These are phyloP conservation scores for Verticillium isaacii DNA, from an alignment of 2,329 filamentous ascomycete genomes.

Conservation along the genomic window DNA sequence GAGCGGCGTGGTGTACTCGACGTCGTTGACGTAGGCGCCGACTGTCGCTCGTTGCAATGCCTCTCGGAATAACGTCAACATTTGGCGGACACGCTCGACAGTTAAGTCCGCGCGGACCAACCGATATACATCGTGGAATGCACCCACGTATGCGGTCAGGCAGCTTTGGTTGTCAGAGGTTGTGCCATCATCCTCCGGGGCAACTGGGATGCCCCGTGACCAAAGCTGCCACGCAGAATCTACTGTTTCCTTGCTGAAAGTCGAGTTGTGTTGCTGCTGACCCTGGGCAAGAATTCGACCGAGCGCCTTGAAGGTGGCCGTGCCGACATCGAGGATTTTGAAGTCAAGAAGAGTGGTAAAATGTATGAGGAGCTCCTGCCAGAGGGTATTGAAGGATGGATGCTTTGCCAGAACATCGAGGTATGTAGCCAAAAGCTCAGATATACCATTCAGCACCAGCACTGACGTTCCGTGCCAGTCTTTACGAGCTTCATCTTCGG, in stretches of 20 bases:
- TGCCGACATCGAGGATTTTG: constrained; percentile 64
- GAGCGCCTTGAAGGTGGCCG: constrained; percentile 64
- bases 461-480: constrained; percentile 74
- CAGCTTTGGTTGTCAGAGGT: constrained; percentile 70
- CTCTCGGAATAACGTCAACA: constrained; percentile 66
- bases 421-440: constrained; percentile 70
- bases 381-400: constrained; percentile 64
- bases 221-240: constrained; percentile 65
- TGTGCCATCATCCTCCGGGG: constrained; percentile 25
- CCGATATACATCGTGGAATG: constrained; percentile 72
- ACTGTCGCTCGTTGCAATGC: constrained; percentile 67
- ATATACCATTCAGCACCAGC: constrained; percentile 68
- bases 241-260: constrained; percentile 49
- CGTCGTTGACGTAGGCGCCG: constrained; percentile 64
- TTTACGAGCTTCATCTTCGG: constrained; percentile 34
- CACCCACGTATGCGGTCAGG: constrained; percentile 76
- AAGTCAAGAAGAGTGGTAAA: constrained; percentile 62
- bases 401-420: constrained; percentile 66
- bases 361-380: constrained; percentile 68
- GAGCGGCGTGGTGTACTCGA: constrained; percentile 68
- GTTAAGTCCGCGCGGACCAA: constrained; percentile 63
- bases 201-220: constrained; percentile 57
- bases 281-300: constrained; percentile 52
- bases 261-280: constrained; percentile 40
- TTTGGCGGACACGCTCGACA: constrained; percentile 56